Conservation (phyloP, 1,284 basidiomycete species). For the Cryptococcus jaspeensis region DNA sequence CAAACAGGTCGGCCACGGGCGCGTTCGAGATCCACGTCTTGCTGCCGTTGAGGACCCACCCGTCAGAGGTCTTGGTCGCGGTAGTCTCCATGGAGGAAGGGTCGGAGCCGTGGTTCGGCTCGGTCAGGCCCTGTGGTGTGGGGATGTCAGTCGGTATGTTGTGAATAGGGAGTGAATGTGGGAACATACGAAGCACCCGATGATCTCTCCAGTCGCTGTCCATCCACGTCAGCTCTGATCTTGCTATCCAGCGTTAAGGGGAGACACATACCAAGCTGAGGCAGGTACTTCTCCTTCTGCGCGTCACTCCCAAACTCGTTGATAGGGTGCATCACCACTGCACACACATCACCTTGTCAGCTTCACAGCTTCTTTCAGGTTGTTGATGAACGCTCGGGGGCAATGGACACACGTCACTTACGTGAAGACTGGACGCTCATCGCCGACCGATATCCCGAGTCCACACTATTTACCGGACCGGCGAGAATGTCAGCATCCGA, state of each 20-base stretch:
- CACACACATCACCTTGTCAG: neutral
- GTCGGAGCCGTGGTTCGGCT: slow-evolving; percentile 95
- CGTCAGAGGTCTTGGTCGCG: slow-evolving; percentile 78
- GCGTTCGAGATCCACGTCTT: slow-evolving; percentile 98
- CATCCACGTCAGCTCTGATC: slow-evolving; percentile 6
- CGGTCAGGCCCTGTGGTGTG: slow-evolving; percentile 67
- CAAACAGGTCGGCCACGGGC: slow-evolving; percentile 78
- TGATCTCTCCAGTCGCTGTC: slow-evolving; percentile 75
- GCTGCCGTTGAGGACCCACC: slow-evolving; percentile 81
- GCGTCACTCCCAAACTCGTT: slow-evolving; percentile 84
- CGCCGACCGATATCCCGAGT: slow-evolving; percentile 94
- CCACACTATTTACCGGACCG: slow-evolving; percentile 55
- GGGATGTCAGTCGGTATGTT: neutral
- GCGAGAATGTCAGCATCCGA: neutral
- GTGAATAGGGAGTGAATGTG: neutral
- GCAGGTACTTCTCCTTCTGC: slow-evolving; percentile 90
- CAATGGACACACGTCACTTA: slow-evolving; percentile 9
- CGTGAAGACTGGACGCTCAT: slow-evolving; percentile 89
- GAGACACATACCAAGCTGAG: slow-evolving; percentile 62
- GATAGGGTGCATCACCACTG: slow-evolving; percentile 95
- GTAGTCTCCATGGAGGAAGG: slow-evolving; percentile 91
- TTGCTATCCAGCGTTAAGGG: neutral
- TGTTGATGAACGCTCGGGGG: neutral
- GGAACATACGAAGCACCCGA: slow-evolving; percentile 83
- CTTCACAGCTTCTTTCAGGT: neutral